Evolutionary conservation across 2,329 filamentous ascomycete genomes (phyloP).

Genomic region (Fusarium camptoceras): DNA sequence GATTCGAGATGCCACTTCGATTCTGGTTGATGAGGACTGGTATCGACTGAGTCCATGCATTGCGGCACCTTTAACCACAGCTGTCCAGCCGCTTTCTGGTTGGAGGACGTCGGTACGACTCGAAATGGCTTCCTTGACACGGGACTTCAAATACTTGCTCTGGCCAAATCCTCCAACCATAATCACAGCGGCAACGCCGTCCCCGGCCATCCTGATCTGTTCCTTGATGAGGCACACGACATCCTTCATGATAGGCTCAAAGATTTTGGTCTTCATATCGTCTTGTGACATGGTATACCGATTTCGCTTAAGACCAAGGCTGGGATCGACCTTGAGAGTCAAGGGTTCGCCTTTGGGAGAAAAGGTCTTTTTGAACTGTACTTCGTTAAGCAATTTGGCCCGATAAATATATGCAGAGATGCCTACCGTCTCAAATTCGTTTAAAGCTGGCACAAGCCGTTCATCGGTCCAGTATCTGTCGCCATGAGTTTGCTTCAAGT

Average conservation of each 20-base stretch:
- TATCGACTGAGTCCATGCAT: slow-evolving; percentile 55
- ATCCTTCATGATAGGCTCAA: slow-evolving; percentile 57
- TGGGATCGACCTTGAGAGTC: slow-evolving; percentile 52
- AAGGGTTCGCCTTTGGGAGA: slow-evolving; percentile 52
- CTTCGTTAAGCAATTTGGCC: slow-evolving; percentile 12
- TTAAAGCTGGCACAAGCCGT: slow-evolving; percentile 55
- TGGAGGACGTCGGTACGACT: slow-evolving; percentile 58
- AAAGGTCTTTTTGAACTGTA: slow-evolving; percentile 55
- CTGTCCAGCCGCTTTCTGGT: slow-evolving; percentile 61
- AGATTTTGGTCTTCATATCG: slow-evolving; percentile 72
- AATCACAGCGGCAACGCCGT: slow-evolving; percentile 55
- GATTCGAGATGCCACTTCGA: slow-evolving; percentile 52
- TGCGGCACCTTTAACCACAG: slow-evolving; percentile 64
- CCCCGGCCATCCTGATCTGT: slow-evolving; percentile 53
- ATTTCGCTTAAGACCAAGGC: slow-evolving; percentile 50
- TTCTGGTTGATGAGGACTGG: slow-evolving; percentile 44
- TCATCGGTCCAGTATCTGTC: slow-evolving; percentile 58
- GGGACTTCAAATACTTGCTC: slow-evolving; percentile 58
- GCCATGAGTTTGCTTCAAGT: slow-evolving; percentile 58
- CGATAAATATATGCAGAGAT: slow-evolving; percentile 47
- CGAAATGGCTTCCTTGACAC: slow-evolving; percentile 53
- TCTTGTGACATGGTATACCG: slow-evolving; percentile 57
- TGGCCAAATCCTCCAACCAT: slow-evolving; percentile 63
- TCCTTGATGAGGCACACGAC: slow-evolving; percentile 58
- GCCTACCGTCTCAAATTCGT: slow-evolving; percentile 57